Evolutionary conservation across 305 asterid genomes (phyloP).

Genomic region (Lippia alba): DNA sequence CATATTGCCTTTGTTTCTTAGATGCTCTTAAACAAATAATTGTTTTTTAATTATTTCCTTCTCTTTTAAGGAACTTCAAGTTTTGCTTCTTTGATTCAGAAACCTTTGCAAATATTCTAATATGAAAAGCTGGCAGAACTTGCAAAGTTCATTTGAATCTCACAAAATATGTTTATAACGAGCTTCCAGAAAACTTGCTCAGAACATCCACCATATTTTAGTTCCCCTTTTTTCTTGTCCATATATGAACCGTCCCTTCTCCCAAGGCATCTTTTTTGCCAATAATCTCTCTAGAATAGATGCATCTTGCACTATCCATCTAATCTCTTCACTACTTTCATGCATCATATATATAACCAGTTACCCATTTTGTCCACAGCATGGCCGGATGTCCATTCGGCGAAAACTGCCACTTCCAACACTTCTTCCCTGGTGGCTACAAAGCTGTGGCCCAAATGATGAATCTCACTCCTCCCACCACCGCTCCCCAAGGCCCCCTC

Average conservation of each 20-base stretch:
- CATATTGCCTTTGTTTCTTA: background rate
- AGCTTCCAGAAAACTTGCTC: background rate
- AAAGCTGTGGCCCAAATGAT: slow-evolving; percentile 83
- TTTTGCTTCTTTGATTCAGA: background rate
- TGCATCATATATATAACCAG: background rate
- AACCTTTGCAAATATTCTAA: background rate
- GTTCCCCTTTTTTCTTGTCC: slow-evolving; percentile 15
- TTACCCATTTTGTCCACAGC: slow-evolving; percentile 44
- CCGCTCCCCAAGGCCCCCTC: slow-evolving; percentile 44
- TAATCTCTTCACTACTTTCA: no score
- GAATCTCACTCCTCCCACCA: slow-evolving; percentile 68
- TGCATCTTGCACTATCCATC: no score
- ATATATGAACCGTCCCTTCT: background rate
- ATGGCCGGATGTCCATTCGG: slow-evolving; percentile 92
- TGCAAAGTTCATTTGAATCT: no score
- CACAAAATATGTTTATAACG: no score
- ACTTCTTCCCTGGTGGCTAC: slow-evolving; percentile 84
- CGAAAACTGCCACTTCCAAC: slow-evolving; percentile 92
- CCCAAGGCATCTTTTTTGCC: background rate
- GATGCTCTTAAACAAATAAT: background rate
- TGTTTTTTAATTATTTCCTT: background rate
- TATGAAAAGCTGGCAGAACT: background rate
- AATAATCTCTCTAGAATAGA: background rate
- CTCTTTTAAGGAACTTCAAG: background rate
- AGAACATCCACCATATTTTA: background rate